Conservation (phyloP, 2,329 filamentous ascomycete genomes). For the Aspergillus sp. region DNA sequence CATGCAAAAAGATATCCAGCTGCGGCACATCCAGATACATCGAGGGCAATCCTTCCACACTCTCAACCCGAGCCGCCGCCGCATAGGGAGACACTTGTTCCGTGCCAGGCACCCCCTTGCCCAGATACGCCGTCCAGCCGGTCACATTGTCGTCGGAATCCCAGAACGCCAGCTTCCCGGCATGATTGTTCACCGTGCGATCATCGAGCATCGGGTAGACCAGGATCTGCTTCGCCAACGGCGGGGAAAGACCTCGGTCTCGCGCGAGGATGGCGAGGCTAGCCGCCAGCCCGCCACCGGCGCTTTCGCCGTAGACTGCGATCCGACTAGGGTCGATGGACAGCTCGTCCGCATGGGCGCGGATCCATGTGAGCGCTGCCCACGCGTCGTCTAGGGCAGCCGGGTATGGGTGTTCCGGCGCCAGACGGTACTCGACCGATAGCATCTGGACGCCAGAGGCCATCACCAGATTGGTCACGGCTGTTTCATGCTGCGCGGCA, state of each 20-base stretch:
- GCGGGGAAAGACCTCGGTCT: slow-evolving; percentile 32
- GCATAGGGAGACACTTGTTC: slow-evolving; percentile 31
- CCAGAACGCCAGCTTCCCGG: slow-evolving; percentile 17
- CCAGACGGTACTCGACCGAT: slow-evolving; percentile 44
- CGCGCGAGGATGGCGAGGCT: slow-evolving; percentile 51
- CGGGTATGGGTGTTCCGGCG: slow-evolving; percentile 43
- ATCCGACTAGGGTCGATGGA: slow-evolving; percentile 51
- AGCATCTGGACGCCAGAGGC: slow-evolving; percentile 32
- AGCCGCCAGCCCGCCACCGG: slow-evolving; percentile 58
- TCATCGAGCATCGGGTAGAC: slow-evolving; percentile 47
- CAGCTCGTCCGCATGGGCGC: slow-evolving; percentile 28
- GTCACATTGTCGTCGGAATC: slow-evolving; percentile 18
- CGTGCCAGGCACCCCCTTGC: slow-evolving; percentile 18
- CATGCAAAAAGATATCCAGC: slow-evolving; percentile 44
- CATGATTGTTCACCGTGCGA: slow-evolving; percentile 17
- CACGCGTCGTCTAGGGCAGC: slow-evolving; percentile 42
- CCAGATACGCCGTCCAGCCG: slow-evolving; percentile 22
- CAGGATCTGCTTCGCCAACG: slow-evolving; percentile 39
- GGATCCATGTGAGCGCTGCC: slow-evolving; percentile 35
- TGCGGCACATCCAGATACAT: slow-evolving; percentile 44
- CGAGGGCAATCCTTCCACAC: slow-evolving; percentile 38
- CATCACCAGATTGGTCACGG: slow-evolving; percentile 25
- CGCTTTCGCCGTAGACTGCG: slow-evolving; percentile 56
- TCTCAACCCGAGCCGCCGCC: slow-evolving; percentile 34
- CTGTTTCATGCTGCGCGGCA: slow-evolving; percentile 22